phyloP scores from a whole-genome alignment of 352 stramenopile species.

The Peronospora tabacina region DNA sequence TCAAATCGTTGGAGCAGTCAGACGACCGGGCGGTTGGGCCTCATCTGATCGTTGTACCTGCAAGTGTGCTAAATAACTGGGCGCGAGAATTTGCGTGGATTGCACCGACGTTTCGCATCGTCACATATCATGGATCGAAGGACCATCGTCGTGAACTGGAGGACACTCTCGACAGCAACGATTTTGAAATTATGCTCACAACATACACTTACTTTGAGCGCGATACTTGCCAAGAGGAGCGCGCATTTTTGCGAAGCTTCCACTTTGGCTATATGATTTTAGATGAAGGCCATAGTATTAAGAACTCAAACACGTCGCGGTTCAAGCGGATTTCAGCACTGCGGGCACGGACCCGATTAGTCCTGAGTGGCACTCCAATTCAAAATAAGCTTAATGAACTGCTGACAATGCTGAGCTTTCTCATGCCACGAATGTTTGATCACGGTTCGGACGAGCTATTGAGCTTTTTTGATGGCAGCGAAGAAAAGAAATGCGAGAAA shows the following conservation, averaged over 20 bases:
- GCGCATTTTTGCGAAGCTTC: constrained; percentile 68
- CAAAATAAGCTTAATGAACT: constrained; percentile 88
- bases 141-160: constrained; percentile 52
- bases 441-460: constrained; percentile 73
- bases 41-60: constrained; percentile 90
- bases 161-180: constrained; percentile 34
- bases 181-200: constrained; percentile 84
- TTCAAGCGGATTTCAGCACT: constrained; percentile 86
- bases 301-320: constrained; percentile 85
- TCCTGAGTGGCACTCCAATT: constrained; percentile 85
- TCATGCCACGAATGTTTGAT: constrained; percentile 89
- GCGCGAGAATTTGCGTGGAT: constrained; percentile 89
- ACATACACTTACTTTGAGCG: constrained; percentile 91
- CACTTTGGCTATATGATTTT: constrained; percentile 89
- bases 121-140: constrained; percentile 80
- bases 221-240: constrained; percentile 77
- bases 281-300: constrained; percentile 91
- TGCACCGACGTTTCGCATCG: constrained; percentile 80
- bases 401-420: constrained; percentile 85
- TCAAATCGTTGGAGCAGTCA: constrained; percentile 37
- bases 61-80: constrained; percentile 91
- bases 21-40: constrained; percentile 38
- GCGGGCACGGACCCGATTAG: constrained; percentile 58
- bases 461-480: constrained; percentile 73
- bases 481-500: constrained; percentile 78